Conservation (phyloP, 1,284 basidiomycete species). For the Puccinia coronata region DNA sequence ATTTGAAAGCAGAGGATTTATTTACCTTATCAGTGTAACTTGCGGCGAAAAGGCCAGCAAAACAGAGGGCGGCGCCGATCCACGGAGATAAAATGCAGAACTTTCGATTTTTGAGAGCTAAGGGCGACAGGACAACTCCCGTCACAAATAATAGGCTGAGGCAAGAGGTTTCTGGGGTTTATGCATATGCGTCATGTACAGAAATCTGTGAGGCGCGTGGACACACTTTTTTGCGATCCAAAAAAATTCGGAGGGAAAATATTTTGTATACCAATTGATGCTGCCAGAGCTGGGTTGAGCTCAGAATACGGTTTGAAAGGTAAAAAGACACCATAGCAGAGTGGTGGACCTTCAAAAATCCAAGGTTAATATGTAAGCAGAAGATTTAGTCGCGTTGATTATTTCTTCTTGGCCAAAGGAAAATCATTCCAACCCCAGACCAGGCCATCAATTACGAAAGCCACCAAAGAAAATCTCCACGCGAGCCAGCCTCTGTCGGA, state of each 20-base stretch:
- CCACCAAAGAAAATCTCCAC: conserved; percentile 33
- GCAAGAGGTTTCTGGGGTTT: conserved; percentile 19
- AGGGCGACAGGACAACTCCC: conserved; percentile 26
- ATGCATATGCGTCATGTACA: not conserved
- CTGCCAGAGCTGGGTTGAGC: conserved; percentile 33
- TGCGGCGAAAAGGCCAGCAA: conserved; percentile 3
- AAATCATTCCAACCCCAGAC: conserved; percentile 23
- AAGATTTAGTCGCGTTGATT: not conserved
- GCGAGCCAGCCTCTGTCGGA: conserved; percentile 34
- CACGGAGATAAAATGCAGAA: conserved; percentile 20
- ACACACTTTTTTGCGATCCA: no score
- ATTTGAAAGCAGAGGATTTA: not conserved
- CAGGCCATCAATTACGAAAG: conserved; percentile 40
- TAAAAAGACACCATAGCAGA: conserved; percentile 40
- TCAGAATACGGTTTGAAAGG: conserved; percentile 34
- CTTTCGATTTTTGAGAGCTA: not conserved
- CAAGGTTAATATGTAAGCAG: not conserved
- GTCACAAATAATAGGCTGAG: conserved; percentile 18
- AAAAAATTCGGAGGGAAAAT: not conserved
- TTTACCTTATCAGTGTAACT: conserved; percentile 34
- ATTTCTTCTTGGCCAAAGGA: no score
- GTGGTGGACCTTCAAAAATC: conserved; percentile 19
- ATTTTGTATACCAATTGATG: conserved; percentile 20
- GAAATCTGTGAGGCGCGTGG: not conserved
- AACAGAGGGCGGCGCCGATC: conserved; percentile 30